Base-by-base conservation (phyloP, 2,329 filamentous ascomycete species). In the Elsinoe perseae region DNA sequence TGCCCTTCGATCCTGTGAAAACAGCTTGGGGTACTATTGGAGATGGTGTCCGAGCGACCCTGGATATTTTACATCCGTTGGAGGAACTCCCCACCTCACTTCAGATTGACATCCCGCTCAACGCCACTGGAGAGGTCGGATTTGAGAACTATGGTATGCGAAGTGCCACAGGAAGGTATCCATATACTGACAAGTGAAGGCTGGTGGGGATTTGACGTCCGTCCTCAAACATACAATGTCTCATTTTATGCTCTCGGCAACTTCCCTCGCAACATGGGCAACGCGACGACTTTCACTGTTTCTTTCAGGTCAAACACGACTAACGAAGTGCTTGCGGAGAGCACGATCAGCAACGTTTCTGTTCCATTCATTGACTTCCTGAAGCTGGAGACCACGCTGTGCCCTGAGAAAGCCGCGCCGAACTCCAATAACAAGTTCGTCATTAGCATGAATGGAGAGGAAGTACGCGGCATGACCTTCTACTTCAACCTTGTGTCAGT, bases 181-280 rank as follows among this genome's bases (percentile, higher is more conserved):
- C 46, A 14, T 2, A 23, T 27, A 28, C 25, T 54, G 38, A 57
- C 40, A 46, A 23, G 28, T 16, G 5, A 36, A 60, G 63, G 75
- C 0, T 77, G 73, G 65, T 79, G 75, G 75, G 77, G 77, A 3
- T 77, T 80, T 46, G 73, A 76, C 56, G 75, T 79, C 16, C 70
- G 65, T 5, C 66, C 68, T 20, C 73, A 77, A 58, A 72, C 70
- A 38, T 80, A 79, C 63, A 74, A 71, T 16, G 74, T 73, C n/a
- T 76, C 73, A 1, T 79, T 80, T 64, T 79, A 73, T 62, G 74
- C 75, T 5, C 68, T 70, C 55, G 69, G 70, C 4, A 65, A 66
- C 46, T 64, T 62, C 30, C 59, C 65, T 1, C 62, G 67, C 4
- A 69, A 72, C 10, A 63, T 62, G 18, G 68, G 66, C 50, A 65